These are phyloP conservation scores for Coemansia sp. DNA, from an alignment of 192 early-diverging fungal genomes.

Conservation along the genomic window DNA sequence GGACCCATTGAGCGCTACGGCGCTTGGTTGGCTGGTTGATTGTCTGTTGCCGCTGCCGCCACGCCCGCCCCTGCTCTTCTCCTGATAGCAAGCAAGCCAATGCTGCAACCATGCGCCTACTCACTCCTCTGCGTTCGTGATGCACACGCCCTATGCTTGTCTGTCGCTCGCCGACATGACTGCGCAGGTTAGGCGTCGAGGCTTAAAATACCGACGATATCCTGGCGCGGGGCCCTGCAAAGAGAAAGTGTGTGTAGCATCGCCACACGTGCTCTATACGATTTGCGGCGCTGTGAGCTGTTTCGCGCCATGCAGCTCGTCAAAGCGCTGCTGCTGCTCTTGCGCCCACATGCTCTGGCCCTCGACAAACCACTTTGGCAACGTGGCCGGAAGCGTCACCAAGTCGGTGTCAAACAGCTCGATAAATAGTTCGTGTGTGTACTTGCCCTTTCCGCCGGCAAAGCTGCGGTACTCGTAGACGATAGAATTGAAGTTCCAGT, in stretches of 20 bases:
- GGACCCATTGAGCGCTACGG: no score
- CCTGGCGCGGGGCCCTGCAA: background rate
- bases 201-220: no score
- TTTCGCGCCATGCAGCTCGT: conserved; percentile 22
- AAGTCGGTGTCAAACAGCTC: conserved; percentile 94
- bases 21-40: no score
- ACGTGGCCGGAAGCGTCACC: conserved; percentile 74
- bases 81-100: no score
- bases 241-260: no score
- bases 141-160: no score
- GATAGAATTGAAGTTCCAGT: conserved; percentile 98
- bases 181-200: no score
- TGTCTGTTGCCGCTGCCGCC: no score
- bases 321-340: conserved; percentile 35
- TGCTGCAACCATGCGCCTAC: no score
- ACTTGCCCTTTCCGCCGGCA: conserved; percentile 85
- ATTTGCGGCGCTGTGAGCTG: background rate
- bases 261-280: background rate
- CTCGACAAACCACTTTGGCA: conserved; percentile 84
- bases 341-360: conserved; percentile 65
- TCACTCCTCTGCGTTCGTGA: no score
- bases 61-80: no score
- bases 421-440: conserved; percentile 93
- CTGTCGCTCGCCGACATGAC: no score
- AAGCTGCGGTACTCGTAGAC: conserved; percentile 96